Base-by-base conservation (phyloP, 2,329 filamentous ascomycete genomes). In the Magnaporthiopsis poae region DNA sequence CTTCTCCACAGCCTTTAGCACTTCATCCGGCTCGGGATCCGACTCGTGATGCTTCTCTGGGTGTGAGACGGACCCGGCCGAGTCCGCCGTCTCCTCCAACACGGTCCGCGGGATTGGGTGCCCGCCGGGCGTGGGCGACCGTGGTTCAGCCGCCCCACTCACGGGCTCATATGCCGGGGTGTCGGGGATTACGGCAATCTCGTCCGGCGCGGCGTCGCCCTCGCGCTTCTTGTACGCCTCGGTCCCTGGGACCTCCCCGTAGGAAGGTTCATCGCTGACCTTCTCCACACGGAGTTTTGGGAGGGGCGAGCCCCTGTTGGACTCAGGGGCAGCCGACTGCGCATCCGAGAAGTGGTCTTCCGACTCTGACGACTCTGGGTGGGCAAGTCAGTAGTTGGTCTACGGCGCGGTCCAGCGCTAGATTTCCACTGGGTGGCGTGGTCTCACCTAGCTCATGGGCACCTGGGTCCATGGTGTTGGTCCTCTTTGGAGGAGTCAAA, bases 281-380 rank as follows among this genome's bases (percentile, higher is more conserved):
- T 82, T 85, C 73, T 88, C 84, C 46, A 87, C 80, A 66, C 84
- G 77, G 31, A 84, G 86, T 69, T 79, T 81, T n/a, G 85, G 86
- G 66, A 87, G 82, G 27, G 85, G 83, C 18, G 83, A 84, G 68
- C 73, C 75, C 60, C 75, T 66, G 35, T 77, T 11, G 77, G 79
- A 73, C 76, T 83, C 70, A 71, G 76, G 67, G 73, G 79, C 66
- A 31, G 76, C 81, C 46, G 86, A 87, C 66, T 84, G 84, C 46
- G 87, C 87, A 74, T 90, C 87, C 64, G 85, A 88, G 75, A 88
- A 90, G 76, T 89, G 87, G 70, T 90, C 87, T 62, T 89, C 87
- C 35, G 86, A 88, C 69, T 89, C 87, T 63, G 86, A 88, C 18
- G 52, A 31, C 52, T 15, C 33, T 31, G 31, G 21, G 27, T 1